These are phyloP conservation scores for Xylaria sp. DNA, from an alignment of 2,329 filamentous ascomycete genomes.

Conservation along the genomic window DNA sequence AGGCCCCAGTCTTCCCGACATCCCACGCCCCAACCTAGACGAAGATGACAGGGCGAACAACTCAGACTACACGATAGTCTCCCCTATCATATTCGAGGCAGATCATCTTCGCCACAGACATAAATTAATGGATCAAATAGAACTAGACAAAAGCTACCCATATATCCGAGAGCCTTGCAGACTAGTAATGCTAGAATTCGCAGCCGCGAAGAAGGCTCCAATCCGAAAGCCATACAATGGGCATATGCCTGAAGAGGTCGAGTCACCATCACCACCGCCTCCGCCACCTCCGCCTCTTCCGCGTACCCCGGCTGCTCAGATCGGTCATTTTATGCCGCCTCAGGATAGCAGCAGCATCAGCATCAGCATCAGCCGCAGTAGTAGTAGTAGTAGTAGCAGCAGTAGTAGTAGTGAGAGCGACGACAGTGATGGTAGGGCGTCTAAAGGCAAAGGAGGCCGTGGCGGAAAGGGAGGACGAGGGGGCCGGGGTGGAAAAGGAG, in stretches of 20 bases:
- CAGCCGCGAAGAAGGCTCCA: background rate
- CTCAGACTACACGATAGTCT: no score
- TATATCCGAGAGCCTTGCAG: background rate
- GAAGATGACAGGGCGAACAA: no score
- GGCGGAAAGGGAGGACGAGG: background rate
- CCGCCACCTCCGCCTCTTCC: no score
- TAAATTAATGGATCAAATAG: background rate
- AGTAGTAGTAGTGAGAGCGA: no score
- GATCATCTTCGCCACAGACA: background rate
- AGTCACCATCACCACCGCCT: background rate
- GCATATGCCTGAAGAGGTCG: background rate
- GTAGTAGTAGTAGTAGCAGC: no score
- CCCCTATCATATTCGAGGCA: no score
- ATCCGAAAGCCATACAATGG: background rate
- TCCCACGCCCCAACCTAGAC: no score
- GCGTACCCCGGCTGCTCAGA: no score
- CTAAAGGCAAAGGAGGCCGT: background rate
- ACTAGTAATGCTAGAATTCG: constrained; percentile 8
- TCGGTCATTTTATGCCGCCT: no score
- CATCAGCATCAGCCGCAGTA: no score
- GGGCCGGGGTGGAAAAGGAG: background rate
- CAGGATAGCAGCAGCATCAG: no score
- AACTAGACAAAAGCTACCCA: background rate
- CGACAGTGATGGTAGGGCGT: background rate
- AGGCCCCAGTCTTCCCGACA: no score